These are phyloP conservation scores for Aspergillus udagawae DNA, from an alignment of 2,329 filamentous ascomycete species.

Conservation along the genomic window DNA sequence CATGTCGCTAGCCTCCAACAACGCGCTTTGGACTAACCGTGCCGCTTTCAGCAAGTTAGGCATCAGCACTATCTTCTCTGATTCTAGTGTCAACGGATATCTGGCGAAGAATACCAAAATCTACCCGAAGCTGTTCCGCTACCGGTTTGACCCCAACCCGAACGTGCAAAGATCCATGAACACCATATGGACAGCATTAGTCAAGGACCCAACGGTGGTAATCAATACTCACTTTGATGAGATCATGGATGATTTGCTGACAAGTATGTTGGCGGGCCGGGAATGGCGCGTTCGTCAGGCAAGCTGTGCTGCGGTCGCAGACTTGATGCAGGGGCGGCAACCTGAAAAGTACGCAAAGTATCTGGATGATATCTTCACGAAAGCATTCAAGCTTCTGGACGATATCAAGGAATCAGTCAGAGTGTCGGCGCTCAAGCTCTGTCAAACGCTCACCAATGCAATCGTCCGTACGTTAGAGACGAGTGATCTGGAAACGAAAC, in stretches of 20 bases:
- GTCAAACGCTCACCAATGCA: slow-evolving; percentile 77
- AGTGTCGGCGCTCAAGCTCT: slow-evolving; percentile 73
- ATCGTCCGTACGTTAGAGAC: slow-evolving; percentile 82
- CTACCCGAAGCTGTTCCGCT: slow-evolving; percentile 91
- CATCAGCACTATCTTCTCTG: slow-evolving; percentile 83
- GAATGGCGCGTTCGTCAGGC: slow-evolving; percentile 94
- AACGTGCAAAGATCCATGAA: slow-evolving; percentile 96
- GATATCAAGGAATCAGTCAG: slow-evolving; percentile 93
- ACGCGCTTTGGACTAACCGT: slow-evolving; percentile 94
- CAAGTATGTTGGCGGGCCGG: slow-evolving; percentile 72
- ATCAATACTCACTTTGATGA: slow-evolving; percentile 79
- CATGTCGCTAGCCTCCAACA: slow-evolving; percentile 94
- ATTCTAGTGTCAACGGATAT: slow-evolving; percentile 66
- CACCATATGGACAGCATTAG: slow-evolving; percentile 94
- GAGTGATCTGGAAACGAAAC: slow-evolving; percentile 59
- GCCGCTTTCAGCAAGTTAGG: slow-evolving; percentile 94
- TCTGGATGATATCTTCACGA: slow-evolving; percentile 78
- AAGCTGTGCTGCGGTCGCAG: slow-evolving; percentile 82
- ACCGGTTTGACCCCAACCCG: slow-evolving; percentile 89
- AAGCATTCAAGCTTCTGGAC: slow-evolving; percentile 86
- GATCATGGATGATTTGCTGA: slow-evolving; percentile 83
- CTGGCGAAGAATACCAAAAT: slow-evolving; percentile 83
- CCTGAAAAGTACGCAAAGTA: slow-evolving; percentile 77
- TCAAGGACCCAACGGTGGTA: slow-evolving; percentile 75
- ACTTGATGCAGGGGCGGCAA: slow-evolving; percentile 77